Conservation (phyloP, 2,329 filamentous ascomycete species). For the Helotiales sp. region DNA sequence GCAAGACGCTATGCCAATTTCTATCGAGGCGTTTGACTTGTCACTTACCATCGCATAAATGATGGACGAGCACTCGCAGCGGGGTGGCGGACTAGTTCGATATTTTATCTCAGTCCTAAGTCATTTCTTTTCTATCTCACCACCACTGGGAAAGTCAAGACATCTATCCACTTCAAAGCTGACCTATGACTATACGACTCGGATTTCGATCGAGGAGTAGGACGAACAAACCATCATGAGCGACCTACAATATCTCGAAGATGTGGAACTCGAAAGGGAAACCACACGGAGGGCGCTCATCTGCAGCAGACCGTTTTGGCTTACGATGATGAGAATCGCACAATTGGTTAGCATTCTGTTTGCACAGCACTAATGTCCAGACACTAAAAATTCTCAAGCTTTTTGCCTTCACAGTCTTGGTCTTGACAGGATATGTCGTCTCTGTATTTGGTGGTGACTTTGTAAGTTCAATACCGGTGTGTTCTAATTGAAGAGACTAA, state of each 20-base stretch:
- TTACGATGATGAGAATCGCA: slow-evolving; percentile 1
- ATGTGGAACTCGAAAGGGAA: slow-evolving; percentile 1
- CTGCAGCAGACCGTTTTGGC: slow-evolving; percentile 9
- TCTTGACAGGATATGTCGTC: slow-evolving; percentile 8
- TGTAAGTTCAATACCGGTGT: slow-evolving; percentile 1
- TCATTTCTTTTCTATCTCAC: neutral
- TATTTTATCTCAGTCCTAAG: slow-evolving; percentile 7
- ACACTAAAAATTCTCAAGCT: neutral
- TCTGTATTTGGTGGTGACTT: slow-evolving; percentile 12
- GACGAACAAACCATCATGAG: slow-evolving; percentile 9
- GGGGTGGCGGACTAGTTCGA: neutral
- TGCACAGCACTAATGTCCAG: neutral
- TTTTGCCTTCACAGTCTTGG: slow-evolving; percentile 6
- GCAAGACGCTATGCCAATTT: neutral
- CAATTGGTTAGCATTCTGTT: slow-evolving; percentile 1
- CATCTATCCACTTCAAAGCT: neutral
- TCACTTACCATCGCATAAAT: slow-evolving; percentile 2
- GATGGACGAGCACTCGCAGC: neutral
- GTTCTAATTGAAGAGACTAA: neutral
- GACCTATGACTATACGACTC: slow-evolving; percentile 6
- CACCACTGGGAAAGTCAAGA: neutral
- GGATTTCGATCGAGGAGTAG: neutral
- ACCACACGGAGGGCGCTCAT: neutral
- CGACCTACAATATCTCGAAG: neutral
- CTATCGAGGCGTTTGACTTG: neutral